phyloP scores from a whole-genome alignment of 2,329 filamentous ascomycete species.

The Cryphonectria japonica region DNA sequence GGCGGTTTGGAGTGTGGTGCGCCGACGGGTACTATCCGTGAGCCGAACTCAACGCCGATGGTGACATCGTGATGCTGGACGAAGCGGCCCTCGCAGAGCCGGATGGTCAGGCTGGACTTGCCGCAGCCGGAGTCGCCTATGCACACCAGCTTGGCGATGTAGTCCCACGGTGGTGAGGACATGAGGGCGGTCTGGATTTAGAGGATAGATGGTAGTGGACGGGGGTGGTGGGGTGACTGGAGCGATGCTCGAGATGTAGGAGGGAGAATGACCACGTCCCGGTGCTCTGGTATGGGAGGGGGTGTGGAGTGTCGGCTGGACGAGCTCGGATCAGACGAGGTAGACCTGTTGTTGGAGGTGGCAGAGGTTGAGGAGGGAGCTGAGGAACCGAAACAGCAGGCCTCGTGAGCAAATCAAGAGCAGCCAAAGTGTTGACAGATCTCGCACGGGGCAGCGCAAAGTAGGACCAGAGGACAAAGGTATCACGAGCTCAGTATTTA shows the following conservation, averaged over 20 bases:
- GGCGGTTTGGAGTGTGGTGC: constrained; percentile 67
- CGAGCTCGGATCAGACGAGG: background rate
- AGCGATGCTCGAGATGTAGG: background rate
- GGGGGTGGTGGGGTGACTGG: background rate
- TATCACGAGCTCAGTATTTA: constrained; percentile 8
- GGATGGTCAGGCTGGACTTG: constrained; percentile 92
- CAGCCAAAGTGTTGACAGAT: background rate
- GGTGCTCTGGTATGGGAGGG: constrained; percentile 12
- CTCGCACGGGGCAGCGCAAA: constrained; percentile 17
- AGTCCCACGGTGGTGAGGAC: constrained; percentile 83
- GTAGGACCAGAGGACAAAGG: constrained; percentile 1
- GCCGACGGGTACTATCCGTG: constrained; percentile 87
- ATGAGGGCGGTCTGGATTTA: constrained; percentile 42
- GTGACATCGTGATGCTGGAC: constrained; percentile 94
- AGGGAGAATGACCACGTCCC: background rate
- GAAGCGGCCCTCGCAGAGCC: constrained; percentile 95
- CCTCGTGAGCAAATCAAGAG: constrained; percentile 6
- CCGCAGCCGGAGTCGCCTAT: constrained; percentile 96
- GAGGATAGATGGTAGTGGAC: constrained; percentile 21
- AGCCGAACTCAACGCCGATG: constrained; percentile 95
- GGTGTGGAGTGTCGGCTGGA: constrained; percentile 7
- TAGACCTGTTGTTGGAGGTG: background rate
- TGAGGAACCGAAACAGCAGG: background rate
- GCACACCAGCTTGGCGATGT: constrained; percentile 98
- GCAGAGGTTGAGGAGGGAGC: background rate